Conservation (phyloP, 1,139 yeast genomes). For the Yamadazyma songkhlaensis region DNA sequence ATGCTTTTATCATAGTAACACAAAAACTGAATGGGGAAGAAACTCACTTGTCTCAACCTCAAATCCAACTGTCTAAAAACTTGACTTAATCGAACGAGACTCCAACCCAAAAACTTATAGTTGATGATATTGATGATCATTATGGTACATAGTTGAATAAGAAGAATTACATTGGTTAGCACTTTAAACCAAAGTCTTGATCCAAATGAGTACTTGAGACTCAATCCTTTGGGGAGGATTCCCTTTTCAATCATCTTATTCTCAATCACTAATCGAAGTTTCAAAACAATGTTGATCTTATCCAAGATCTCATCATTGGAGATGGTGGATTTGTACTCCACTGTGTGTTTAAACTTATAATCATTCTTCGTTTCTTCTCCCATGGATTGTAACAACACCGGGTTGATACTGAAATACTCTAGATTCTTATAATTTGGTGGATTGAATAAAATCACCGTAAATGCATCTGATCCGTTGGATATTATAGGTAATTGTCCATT, state of each 20-base stretch:
- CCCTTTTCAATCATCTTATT: neutral
- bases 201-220: neutral
- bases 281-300: conserved; percentile 30
- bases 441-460: conserved; percentile 55
- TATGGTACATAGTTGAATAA: conserved; percentile 20
- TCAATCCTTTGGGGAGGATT: neutral
- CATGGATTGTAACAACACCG: conserved; percentile 65
- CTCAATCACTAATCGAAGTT: conserved; percentile 17
- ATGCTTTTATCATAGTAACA: conserved; percentile 42
- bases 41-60: conserved; percentile 72
- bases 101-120: conserved; percentile 16
- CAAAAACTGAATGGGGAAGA: conserved; percentile 78
- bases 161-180: conserved; percentile 9
- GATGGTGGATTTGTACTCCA: conserved; percentile 13
- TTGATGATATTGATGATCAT: conserved; percentile 24
- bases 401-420: conserved; percentile 77
- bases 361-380: conserved; percentile 9
- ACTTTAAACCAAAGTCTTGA: neutral
- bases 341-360: neutral
- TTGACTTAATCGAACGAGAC: conserved; percentile 48
- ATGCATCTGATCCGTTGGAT: neutral
- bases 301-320: conserved; percentile 31
- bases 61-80: conserved; percentile 77
- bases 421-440: conserved; percentile 73
- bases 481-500: conserved; percentile 9